Evolutionary conservation across 805 yeast species (phyloP).

Genomic region (Metschnikowia sp.): DNA sequence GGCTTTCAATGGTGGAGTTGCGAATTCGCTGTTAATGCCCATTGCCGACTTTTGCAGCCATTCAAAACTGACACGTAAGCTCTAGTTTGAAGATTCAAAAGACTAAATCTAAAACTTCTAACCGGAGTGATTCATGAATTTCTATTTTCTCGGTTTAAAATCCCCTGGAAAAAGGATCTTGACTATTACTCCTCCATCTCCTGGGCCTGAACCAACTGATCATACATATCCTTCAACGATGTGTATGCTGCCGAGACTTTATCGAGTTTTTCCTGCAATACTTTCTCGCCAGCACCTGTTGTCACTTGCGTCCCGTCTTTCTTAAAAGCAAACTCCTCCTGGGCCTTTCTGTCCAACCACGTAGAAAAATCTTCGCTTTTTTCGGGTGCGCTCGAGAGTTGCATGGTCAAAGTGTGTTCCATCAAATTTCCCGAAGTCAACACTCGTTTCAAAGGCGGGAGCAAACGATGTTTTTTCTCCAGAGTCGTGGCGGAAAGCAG

Average conservation of each 20-base stretch:
- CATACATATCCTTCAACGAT: constrained; percentile 57
- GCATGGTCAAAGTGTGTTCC: constrained; percentile 43
- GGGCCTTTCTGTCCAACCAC: constrained; percentile 47
- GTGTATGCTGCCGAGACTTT: constrained; percentile 57
- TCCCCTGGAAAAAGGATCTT: not conserved
- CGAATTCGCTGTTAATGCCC: too few species aligned
- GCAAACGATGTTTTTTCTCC: constrained; percentile 40
- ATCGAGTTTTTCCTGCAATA: constrained; percentile 44
- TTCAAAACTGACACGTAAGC: too few species aligned
- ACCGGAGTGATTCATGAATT: not conserved
- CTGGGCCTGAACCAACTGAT: constrained; percentile 41
- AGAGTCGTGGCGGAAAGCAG: constrained; percentile 13
- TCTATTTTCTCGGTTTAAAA: not conserved
- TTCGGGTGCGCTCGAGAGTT: constrained; percentile 27
- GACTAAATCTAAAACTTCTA: too few species aligned
- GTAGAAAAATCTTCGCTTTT: constrained; percentile 38
- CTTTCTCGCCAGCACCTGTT: constrained; percentile 8
- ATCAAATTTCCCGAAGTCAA: constrained; percentile 38
- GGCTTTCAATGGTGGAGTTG: too few species aligned
- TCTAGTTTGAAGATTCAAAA: too few species aligned
- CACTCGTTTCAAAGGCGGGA: constrained; percentile 67
- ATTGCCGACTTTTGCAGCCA: too few species aligned
- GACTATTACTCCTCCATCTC: not conserved
- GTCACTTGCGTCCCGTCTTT: constrained; percentile 2
- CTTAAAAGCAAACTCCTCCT: constrained; percentile 52